Conservation (phyloP, 1,284 basidiomycete genomes). For the Moesziomyces aphidis region DNA sequence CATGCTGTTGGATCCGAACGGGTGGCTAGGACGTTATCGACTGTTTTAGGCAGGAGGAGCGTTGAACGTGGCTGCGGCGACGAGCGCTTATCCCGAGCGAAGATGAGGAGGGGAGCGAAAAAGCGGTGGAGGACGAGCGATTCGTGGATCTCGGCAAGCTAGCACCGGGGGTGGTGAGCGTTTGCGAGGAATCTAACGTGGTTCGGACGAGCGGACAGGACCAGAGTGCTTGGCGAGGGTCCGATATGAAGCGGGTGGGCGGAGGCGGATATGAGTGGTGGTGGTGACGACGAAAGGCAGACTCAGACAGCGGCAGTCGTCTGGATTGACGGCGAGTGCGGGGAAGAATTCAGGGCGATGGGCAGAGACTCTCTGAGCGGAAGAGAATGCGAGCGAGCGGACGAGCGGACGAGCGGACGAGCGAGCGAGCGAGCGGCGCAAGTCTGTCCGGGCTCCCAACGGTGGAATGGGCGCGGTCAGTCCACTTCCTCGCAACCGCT, state of each 20-base stretch:
- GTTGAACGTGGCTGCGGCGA: not conserved
- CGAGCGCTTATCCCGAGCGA: not conserved
- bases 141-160: no score
- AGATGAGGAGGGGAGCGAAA: no score
- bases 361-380: not conserved
- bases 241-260: not conserved
- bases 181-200: no score
- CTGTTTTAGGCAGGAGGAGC: no score
- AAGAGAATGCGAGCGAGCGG: not conserved
- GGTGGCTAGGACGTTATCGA: not conserved
- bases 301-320: no score
- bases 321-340: slow-evolving; percentile 8
- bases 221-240: not conserved
- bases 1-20: slow-evolving; percentile 26
- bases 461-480: no score
- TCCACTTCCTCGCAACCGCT: no score
- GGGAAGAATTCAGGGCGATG: slow-evolving; percentile 16
- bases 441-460: no score
- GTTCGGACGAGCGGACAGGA: not conserved
- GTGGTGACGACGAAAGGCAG: not conserved
- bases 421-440: not conserved
- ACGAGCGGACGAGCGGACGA: not conserved
- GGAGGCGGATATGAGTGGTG: not conserved
- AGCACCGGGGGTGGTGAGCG: no score
- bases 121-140: no score